These are phyloP conservation scores for Letharia lupina DNA, from an alignment of 495 filamentous ascomycete genomes.

Conservation along the genomic window DNA sequence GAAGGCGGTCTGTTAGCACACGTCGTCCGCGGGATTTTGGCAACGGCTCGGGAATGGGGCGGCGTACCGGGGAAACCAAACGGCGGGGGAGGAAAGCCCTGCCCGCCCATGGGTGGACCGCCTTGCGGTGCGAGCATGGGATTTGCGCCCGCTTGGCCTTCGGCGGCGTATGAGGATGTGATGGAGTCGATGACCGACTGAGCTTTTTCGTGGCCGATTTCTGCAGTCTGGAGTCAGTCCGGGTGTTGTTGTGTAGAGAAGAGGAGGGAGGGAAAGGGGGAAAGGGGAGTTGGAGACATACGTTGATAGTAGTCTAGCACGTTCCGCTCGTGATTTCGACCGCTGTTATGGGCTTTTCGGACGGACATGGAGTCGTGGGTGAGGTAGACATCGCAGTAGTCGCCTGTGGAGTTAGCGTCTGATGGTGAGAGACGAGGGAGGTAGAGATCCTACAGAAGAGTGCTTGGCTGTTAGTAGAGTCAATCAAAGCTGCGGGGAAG, in stretches of 20 bases:
- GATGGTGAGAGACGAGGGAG: conserved; percentile 3
- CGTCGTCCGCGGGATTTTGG: too few species aligned
- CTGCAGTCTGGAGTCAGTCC: conserved; percentile 35
- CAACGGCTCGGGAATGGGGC: not conserved
- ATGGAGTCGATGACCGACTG: conserved; percentile 97
- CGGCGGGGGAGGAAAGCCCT: conserved; percentile 38
- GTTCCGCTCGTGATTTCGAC: conserved; percentile 92
- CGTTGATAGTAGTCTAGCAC: conserved; percentile 98
- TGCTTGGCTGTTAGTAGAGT: conserved; percentile 44
- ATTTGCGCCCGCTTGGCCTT: conserved; percentile 77
- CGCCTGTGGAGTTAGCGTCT: conserved; percentile 47
- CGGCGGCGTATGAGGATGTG: conserved; percentile 86
- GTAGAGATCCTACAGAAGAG: conserved; percentile 58
- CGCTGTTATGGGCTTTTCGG: conserved; percentile 94
- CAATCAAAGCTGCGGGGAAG: not conserved
- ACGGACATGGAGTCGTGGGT: conserved; percentile 99
- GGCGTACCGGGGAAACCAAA: conserved; percentile 49
- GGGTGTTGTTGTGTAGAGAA: conserved; percentile 1
- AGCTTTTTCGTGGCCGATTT: conserved; percentile 97
- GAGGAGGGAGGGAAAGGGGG: not conserved
- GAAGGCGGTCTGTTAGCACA: not conserved
- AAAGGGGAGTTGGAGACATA: conserved; percentile 35
- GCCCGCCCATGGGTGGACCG: conserved; percentile 25
- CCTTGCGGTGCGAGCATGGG: conserved; percentile 62
- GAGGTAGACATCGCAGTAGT: conserved; percentile 99